Percentiles rank a stretch among this genome's conserved stretches.
These are phyloP conservation scores for Zygosaccharomyces bailii DNA, from an alignment of 805 yeast species.

Conservation along the genomic window DNA sequence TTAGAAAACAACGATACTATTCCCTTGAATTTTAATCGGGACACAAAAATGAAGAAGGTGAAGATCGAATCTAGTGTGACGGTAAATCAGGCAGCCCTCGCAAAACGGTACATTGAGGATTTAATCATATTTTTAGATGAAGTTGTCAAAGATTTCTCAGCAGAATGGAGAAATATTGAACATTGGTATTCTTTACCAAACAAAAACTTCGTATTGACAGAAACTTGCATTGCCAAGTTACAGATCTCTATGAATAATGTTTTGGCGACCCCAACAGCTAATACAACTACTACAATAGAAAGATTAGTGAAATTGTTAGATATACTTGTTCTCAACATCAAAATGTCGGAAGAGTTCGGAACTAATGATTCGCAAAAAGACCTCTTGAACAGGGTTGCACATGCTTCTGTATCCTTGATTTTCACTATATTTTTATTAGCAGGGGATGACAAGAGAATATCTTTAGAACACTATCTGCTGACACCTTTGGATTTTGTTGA, in stretches of 20 bases:
- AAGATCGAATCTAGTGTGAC: slow-evolving; percentile 22
- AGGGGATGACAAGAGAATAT: slow-evolving; percentile 43
- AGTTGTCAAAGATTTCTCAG: slow-evolving; percentile 11
- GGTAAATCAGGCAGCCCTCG: slow-evolving; percentile 23
- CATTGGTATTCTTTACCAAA: slow-evolving; percentile 20
- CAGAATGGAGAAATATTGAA: slow-evolving; percentile 15
- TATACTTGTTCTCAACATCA: slow-evolving; percentile 22
- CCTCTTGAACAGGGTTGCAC: slow-evolving; percentile 29
- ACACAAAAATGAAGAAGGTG: slow-evolving; percentile 14
- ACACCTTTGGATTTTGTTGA: slow-evolving; percentile 42
- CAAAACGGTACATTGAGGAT: slow-evolving; percentile 24
- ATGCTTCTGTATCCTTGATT: slow-evolving; percentile 38
- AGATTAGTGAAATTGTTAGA: slow-evolving; percentile 19
- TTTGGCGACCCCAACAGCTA: slow-evolving; percentile 13
- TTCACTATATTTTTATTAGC: slow-evolving; percentile 42
- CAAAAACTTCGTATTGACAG: slow-evolving; percentile 16
- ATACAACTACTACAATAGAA: slow-evolving; percentile 11
- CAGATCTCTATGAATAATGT: slow-evolving; percentile 22
- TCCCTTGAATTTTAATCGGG: neutral
- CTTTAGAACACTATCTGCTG: slow-evolving; percentile 43
- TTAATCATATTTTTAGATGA: slow-evolving; percentile 15
- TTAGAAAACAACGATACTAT: slow-evolving; percentile 1
- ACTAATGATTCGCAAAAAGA: slow-evolving; percentile 3
- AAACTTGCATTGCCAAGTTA: slow-evolving; percentile 17
- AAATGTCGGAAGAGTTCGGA: neutral